Evolutionary conservation across 225 moss, liverwort and hornwort genomes (phyloP), one percentile per base, ranked within the genome.

Genomic region (Straminergon stramineum): DNA sequence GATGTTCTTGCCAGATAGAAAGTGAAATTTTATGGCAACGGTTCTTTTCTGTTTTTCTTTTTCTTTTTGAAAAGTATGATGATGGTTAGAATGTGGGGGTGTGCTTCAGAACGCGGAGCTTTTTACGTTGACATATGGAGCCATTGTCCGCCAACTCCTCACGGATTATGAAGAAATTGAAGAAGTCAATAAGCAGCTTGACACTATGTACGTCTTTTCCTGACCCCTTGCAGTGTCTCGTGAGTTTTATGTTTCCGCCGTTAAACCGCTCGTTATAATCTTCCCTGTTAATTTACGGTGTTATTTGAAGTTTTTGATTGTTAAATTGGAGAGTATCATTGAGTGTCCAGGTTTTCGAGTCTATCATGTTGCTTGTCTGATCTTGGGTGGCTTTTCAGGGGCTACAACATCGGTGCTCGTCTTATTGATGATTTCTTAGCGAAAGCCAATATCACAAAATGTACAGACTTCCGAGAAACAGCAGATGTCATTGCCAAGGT

Each of bases 401-500:
- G 99, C 75, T 97, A 97, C 88, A 99, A 99, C 61, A 99, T 99
- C 76, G 99, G 99, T 79, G 96, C 96, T 93, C 96, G 99, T 66
- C 97, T 99, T n/a, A 95, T 99, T 91, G 99, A 99, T 89, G 97
- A 97, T 84, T 99, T 99, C 90, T 89, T 99, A 92, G 97, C 99
- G 8, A 99, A 99, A 94, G 94, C 96, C 74, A 99, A 99, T 79
- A 95, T 99, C 86, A 94, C 97, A 30, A 97, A 96, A 91, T 99
- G 99, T 91, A 95, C 95, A 73, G 97, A 99, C 69, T 99, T 99
- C 87, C 95, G 93, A 85, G 99, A 99, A 90, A 99, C 99, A 58
- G 99, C 97, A 88, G 99, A 99, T 79, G 96, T 97, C 76, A 97
- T 99, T 91, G 97, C 96, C 43, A 99, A 99, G 99, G 99, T 99